Evolutionary conservation across 192 early-diverging fungal genomes (phyloP), one percentile per base, ranked within the genome.

Genomic region (Rhizophagus clarus): DNA sequence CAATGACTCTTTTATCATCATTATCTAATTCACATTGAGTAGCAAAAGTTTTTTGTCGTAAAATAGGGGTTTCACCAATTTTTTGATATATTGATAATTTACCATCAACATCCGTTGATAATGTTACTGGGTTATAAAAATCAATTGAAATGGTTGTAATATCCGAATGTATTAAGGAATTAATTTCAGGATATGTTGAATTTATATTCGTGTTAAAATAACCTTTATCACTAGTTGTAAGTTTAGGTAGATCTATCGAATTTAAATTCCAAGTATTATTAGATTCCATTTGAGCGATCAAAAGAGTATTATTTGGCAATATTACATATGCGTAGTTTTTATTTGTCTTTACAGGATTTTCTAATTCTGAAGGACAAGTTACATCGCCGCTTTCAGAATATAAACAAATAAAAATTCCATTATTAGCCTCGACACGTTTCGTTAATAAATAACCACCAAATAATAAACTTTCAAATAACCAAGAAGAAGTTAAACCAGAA

Each of bases 51-150:
- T 22, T 42, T 66, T 77, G 75, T 7, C 75, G 75, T 34, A 77
- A 34, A 37, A 40, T 69, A 20, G 0, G n/a, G 0, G 4, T 40
- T 15, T 20, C 17, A 20, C 2, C 20, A 17, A 20, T 24, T 2
- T 14, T 31, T 77, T 77, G 75, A 62, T 47, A 77, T 22, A 77
- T 77, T 37, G 62, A 77, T 9, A 77, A 47, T 15, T 49, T 77
- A 42, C 61, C 75, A 77, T 15, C 7, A 0, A 40, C 37, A 40
- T 40, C 37, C 37, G 37, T 8, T 17, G 75, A 77, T 4, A 40
- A 61, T 28, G 6, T 22, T 6, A 77, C 37, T 40, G 12, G 31
- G 3, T 64, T 10, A 26, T 5, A 22, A 64, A 77, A 77, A 12
- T 26, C 63, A 10, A 77, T 37, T 26, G 20, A 62, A 47, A 77